Percentiles rank a stretch among this genome's conserved stretches.
phyloP scores from a whole-genome alignment of 108 stramenopile species.

The Nannochloropsis gaditana region DNA sequence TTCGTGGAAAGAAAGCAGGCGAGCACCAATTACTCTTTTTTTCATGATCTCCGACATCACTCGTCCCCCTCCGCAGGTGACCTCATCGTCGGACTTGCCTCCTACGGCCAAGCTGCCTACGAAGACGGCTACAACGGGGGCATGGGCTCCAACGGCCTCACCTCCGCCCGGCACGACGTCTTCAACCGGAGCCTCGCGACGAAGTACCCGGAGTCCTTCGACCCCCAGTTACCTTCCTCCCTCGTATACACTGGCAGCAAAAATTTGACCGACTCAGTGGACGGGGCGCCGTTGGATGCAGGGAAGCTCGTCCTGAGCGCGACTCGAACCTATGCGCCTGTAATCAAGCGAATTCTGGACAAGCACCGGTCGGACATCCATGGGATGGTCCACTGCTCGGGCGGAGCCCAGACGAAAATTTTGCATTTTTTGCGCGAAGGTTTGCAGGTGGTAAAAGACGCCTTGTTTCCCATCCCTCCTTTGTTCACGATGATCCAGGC shows the following conservation, averaged over 20 bases:
- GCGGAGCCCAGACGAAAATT: conserved; percentile 33
- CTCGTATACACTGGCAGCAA: conserved; percentile 31
- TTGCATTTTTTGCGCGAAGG: conserved; percentile 28
- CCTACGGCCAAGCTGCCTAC: conserved; percentile 33
- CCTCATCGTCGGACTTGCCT: conserved; percentile 33
- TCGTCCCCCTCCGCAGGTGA: not conserved
- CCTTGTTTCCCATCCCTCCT: conserved; percentile 32
- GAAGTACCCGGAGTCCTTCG: conserved; percentile 34
- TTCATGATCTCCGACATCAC: not conserved
- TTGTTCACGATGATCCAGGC: conserved; percentile 27
- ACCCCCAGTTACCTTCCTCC: conserved; percentile 18
- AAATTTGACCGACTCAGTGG: conserved; percentile 24
- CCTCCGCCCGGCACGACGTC: conserved; percentile 35
- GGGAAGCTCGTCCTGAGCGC: conserved; percentile 38
- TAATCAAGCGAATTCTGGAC: conserved; percentile 25
- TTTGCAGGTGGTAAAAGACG: conserved; percentile 29
- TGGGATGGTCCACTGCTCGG: conserved; percentile 29
- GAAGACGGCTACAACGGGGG: conserved; percentile 35
- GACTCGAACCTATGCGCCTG: conserved; percentile 35
- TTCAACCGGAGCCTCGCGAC: conserved; percentile 24
- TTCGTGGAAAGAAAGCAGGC: not conserved
- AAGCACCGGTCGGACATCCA: conserved; percentile 18
- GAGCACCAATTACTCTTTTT: not conserved
- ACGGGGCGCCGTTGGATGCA: conserved; percentile 21
- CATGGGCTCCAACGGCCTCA: conserved; percentile 40